Conservation (phyloP, 495 filamentous ascomycete genomes). For the Lasiosphaeria miniovina region DNA sequence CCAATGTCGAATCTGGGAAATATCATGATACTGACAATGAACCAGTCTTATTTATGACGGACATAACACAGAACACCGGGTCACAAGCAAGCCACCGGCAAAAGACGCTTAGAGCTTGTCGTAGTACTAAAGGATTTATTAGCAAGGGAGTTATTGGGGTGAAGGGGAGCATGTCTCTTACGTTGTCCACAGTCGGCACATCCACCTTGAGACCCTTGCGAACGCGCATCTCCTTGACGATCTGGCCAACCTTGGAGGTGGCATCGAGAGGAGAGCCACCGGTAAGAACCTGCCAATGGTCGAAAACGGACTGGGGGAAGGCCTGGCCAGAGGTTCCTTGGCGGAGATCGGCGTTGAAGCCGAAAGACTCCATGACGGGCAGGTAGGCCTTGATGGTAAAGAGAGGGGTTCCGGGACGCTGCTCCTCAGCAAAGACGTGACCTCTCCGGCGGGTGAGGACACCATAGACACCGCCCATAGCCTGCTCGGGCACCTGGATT, state of each 20-base stretch:
- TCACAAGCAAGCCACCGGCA: conserved; percentile 37
- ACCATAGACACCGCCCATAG: conserved; percentile 99
- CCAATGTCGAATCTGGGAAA: conserved; percentile 11
- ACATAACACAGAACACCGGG: conserved; percentile 37
- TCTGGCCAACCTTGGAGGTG: conserved; percentile 78
- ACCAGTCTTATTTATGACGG: conserved; percentile 20
- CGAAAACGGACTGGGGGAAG: conserved; percentile 98
- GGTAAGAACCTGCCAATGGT: conserved; percentile 93
- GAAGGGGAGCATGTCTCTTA: conserved; percentile 54
- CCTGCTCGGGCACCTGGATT: conserved; percentile 96
- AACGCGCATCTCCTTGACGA: conserved; percentile 90
- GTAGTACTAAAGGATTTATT: conserved; percentile 76
- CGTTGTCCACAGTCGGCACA: conserved; percentile 86
- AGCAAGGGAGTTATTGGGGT: conserved; percentile 36
- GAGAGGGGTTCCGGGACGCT: conserved; percentile 96
- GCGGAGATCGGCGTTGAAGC: conserved; percentile 97
- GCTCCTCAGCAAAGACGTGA: conserved; percentile 98
- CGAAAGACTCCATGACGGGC: conserved; percentile 99
- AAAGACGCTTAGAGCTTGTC: conserved; percentile 83
- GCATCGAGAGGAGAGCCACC: conserved; percentile 90
- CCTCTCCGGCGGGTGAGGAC: conserved; percentile 96
- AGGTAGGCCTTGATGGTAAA: conserved; percentile 99
- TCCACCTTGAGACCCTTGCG: conserved; percentile 98
- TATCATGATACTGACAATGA: conserved; percentile 3
- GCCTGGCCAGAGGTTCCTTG: conserved; percentile 91